These are phyloP conservation scores for Pyricularia sp. DNA, from an alignment of 2,329 filamentous ascomycete genomes.

Conservation along the genomic window DNA sequence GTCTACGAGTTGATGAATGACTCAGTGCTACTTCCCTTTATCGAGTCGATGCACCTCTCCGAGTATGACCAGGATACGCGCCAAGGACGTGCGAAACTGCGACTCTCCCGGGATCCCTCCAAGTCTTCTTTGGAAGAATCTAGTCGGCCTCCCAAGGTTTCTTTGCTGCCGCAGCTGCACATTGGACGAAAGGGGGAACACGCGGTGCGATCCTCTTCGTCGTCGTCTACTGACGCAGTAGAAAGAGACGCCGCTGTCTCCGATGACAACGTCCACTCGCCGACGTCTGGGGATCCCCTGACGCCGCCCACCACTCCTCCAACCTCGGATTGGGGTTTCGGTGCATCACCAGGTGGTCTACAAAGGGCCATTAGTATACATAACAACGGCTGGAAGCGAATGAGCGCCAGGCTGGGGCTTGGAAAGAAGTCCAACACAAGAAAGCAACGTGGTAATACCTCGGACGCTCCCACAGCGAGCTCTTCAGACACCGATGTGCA, in stretches of 20 bases:
- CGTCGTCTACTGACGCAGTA: conserved; percentile 29
- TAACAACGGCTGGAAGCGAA: conserved; percentile 55
- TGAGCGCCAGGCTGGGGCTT: conserved; percentile 51
- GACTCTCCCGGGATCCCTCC: conserved; percentile 25
- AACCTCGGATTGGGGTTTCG: conserved; percentile 45
- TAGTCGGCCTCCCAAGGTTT: conserved; percentile 32
- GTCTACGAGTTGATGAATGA: conserved; percentile 97
- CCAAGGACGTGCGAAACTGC: conserved; percentile 28
- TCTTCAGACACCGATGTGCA: conserved; percentile 22
- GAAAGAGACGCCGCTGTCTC: conserved; percentile 42
- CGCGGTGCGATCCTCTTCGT: conserved; percentile 31
- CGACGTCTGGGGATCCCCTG: conserved; percentile 49
- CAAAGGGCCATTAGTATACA: conserved; percentile 45
- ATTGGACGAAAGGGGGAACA: conserved; percentile 25
- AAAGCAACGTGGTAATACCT: conserved; percentile 2
- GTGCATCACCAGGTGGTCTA: conserved; percentile 40
- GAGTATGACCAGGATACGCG: conserved; percentile 25
- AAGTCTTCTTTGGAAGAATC: conserved; percentile 23
- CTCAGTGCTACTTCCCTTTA: conserved; percentile 84
- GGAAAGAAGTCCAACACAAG: conserved; percentile 1
- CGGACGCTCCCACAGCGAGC: conserved; percentile 19
- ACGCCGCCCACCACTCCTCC: conserved; percentile 69
- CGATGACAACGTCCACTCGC: conserved; percentile 57
- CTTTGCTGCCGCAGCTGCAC: conserved; percentile 31
- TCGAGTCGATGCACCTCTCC: conserved; percentile 52